A percentile compares a stretch with the other conserved stretches of the same genome.
These are phyloP conservation scores for Cladosporium phlei DNA, from an alignment of 2,329 filamentous ascomycete species.

Conservation along the genomic window DNA sequence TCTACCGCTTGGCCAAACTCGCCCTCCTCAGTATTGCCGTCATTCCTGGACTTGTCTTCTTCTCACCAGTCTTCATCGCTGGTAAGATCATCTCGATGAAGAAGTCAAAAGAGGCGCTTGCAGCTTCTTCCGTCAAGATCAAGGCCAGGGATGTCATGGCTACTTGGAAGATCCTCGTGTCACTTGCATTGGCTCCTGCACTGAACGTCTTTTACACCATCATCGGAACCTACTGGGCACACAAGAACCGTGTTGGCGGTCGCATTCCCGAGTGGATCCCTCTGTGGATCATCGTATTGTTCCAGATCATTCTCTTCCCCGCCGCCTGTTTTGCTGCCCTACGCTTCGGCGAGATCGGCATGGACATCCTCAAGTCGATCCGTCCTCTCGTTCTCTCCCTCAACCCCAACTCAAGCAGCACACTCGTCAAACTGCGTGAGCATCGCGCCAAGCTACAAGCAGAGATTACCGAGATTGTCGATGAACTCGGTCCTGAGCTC, in stretches of 20 bases:
- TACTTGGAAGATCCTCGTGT: conserved; percentile 90
- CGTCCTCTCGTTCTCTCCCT: conserved; percentile 81
- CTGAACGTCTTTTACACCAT: conserved; percentile 79
- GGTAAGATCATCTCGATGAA: conserved; percentile 76
- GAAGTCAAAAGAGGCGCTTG: conserved; percentile 78
- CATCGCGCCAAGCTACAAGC: conserved; percentile 69
- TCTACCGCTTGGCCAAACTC: conserved; percentile 78
- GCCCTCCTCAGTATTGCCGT: conserved; percentile 71
- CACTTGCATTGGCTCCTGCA: conserved; percentile 73
- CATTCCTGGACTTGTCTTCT: conserved; percentile 79
- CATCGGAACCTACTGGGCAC: conserved; percentile 70
- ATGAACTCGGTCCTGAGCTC: conserved; percentile 89
- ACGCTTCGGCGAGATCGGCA: conserved; percentile 93
- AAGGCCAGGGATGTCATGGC: conserved; percentile 85
- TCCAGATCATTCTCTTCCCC: conserved; percentile 76
- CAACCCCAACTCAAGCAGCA: conserved; percentile 77
- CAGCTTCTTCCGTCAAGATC: conserved; percentile 82
- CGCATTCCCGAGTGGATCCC: conserved; percentile 74
- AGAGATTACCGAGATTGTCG: conserved; percentile 87
- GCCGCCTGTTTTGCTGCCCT: conserved; percentile 87
- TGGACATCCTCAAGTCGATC: conserved; percentile 96
- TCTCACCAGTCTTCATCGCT: conserved; percentile 80
- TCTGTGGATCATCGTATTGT: conserved; percentile 68
- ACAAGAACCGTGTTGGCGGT: conserved; percentile 77
- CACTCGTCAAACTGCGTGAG: conserved; percentile 70